Conservation (phyloP, 2,329 filamentous ascomycete genomes). For the Rhinocladiella similis region DNA sequence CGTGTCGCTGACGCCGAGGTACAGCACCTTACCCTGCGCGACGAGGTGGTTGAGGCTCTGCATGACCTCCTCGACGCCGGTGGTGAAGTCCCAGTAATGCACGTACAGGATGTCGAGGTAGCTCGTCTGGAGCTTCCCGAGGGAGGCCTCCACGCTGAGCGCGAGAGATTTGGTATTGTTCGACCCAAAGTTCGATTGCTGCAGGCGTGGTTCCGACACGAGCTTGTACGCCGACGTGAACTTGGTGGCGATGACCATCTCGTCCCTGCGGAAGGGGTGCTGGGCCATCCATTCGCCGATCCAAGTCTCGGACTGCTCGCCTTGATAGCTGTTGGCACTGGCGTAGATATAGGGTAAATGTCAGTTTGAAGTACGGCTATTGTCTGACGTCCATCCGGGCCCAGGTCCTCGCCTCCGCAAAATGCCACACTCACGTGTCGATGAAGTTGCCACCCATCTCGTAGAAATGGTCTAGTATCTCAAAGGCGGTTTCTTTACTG, state of each 20-base stretch:
- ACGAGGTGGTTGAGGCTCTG: conserved; percentile 65
- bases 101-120: conserved; percentile 41
- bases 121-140: conserved; percentile 36
- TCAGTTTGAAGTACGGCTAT: too few species aligned
- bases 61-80: conserved; percentile 67
- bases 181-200: conserved; percentile 45
- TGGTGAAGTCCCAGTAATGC: conserved; percentile 63
- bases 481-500: conserved; percentile 46
- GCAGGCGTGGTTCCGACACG: conserved; percentile 13
- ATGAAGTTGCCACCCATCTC: conserved; percentile 54
- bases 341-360: background rate
- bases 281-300: conserved; percentile 54
- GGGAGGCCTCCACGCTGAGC: conserved; percentile 33
- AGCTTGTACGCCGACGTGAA: conserved; percentile 44
- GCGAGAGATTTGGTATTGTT: conserved; percentile 38
- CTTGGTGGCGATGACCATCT: conserved; percentile 58
- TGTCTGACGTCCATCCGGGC: too few species aligned
- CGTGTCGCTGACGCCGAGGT: conserved; percentile 67
- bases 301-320: conserved; percentile 49
- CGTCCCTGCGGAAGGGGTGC: conserved; percentile 43
- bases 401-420: too few species aligned
- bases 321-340: conserved; percentile 42
- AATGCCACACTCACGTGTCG: conserved; percentile 45
- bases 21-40: conserved; percentile 62
- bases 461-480: conserved; percentile 50